These are phyloP conservation scores for Leucaena leucocephala DNA, from an alignment of 306 rosid genomes.

Conservation along the genomic window DNA sequence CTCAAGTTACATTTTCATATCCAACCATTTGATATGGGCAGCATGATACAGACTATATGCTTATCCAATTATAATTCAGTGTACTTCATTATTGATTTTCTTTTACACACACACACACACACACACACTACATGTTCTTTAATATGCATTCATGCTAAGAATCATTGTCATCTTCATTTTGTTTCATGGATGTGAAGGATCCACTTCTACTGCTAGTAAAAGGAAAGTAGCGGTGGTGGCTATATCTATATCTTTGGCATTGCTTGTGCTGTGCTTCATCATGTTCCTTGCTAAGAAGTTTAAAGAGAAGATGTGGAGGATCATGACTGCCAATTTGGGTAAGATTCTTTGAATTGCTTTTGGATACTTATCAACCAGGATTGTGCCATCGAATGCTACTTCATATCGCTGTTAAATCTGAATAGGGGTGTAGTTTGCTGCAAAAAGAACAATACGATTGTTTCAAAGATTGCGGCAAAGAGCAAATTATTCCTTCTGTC, in stretches of 20 bases:
- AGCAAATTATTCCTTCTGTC: neutral
- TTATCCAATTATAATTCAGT: too few relatives aligned
- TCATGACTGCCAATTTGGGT: neutral
- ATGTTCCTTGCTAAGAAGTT: constrained; percentile 33
- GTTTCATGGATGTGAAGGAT: constrained; percentile 25
- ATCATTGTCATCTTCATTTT: neutral
- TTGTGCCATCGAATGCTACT: too few relatives aligned
- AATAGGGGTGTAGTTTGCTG: neutral
- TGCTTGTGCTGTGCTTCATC: constrained; percentile 22
- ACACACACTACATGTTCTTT: too few relatives aligned
- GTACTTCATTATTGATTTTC: too few relatives aligned
- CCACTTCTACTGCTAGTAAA: constrained; percentile 5
- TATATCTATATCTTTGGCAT: constrained; percentile 7
- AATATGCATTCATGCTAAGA: neutral
- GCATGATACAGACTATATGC: too few relatives aligned
- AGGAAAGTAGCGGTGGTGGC: constrained; percentile 23
- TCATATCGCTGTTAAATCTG: neutral
- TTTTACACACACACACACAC: too few relatives aligned
- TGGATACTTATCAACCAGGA: neutral
- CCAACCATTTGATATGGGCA: too few relatives aligned
- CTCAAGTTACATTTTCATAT: too few relatives aligned
- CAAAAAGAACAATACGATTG: neutral
- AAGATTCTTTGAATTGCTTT: neutral
- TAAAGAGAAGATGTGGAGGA: neutral
- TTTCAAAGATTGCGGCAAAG: neutral